A percentile compares a stretch with the other conserved stretches of the same genome.
phyloP scores from a whole-genome alignment of 441 rosid species.

The Euphorbia schlechtendalii region DNA sequence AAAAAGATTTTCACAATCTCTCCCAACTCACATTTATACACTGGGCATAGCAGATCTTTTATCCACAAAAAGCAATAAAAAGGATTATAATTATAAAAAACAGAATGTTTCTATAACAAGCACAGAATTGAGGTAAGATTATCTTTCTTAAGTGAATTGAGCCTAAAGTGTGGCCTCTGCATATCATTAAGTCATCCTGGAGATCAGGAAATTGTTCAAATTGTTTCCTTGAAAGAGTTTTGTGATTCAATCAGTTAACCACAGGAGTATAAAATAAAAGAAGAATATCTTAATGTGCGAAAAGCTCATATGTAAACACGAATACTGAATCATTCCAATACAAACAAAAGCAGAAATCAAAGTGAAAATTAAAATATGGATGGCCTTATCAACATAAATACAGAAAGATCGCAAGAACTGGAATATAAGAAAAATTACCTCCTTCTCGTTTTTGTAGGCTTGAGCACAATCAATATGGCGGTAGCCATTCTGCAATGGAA shows the following conservation, averaged over 20 bases:
- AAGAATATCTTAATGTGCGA: background rate
- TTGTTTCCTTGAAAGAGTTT: background rate
- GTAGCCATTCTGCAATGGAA: slow-evolving; percentile 49
- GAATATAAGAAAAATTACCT: slow-evolving; percentile 31
- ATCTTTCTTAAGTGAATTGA: background rate
- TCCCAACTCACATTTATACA: background rate
- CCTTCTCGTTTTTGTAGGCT: slow-evolving; percentile 65
- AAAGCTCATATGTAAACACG: background rate
- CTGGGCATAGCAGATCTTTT: background rate
- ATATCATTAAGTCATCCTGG: too few relatives aligned
- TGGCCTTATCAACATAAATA: background rate
- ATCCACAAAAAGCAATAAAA: background rate
- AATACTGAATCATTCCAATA: background rate
- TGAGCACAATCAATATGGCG: too few relatives aligned
- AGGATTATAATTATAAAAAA: background rate
- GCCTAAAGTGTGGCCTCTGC: too few relatives aligned
- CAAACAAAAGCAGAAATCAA: background rate
- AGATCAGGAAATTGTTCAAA: background rate
- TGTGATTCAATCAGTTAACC: background rate
- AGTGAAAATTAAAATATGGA: background rate
- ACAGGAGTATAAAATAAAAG: background rate
- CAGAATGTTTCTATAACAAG: background rate
- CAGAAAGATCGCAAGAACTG: background rate
- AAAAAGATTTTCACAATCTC: background rate
- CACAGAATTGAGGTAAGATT: background rate